Base-by-base conservation (phyloP, 306 rosid genomes). In the Pachyrhizus erosus region DNA sequence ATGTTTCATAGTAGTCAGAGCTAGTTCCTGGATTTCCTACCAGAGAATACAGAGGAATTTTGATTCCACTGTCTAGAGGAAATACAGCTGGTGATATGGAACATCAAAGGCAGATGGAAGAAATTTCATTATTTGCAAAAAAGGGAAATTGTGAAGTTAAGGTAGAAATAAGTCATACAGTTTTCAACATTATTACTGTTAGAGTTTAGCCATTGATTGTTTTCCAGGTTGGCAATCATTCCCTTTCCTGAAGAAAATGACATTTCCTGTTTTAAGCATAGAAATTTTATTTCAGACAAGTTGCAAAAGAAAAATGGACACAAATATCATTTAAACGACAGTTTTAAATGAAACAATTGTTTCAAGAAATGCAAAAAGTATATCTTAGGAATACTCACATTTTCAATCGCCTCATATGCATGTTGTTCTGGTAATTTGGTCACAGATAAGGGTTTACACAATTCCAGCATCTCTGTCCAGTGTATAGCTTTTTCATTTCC, bases 401-500 rank as follows among this genome's bases (percentile, higher is more conserved):
- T 86, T 85, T 84, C 88, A 79, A 77, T 79, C 51, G 84, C 57
- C 23, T 69, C 34, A 67, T 81, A 82, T 66, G 83, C 80, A 27
- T 84, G 82, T 76, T 87, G 75, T 58, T 77, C 84, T 54, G 76
- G 86, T 75, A 77, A 68, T 77, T 82, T 88, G 24, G 77, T 74
- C 31, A 42, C 71, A 2, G 88, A 42, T 72, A 78, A 74, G 72
- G 77, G 71, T 62, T 86, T 76, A 62, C 77, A 84, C 26, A 91
- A 82, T 39, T 75, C 81, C 43, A 90, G 85, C 86, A 89, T 64
- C 79, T 89, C 90, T 4, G 45, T 86, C 97, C 94, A 91, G 78
- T 87, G 82, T 75, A 81, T 74, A 73, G 88, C 40, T 45, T 87
- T 86, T 43, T 83, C 90, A 78, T 86, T 80, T 79, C 80, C 91